Base-by-base conservation (phyloP, 2,329 filamentous ascomycete species). In the Ilyonectria mors-panacis region DNA sequence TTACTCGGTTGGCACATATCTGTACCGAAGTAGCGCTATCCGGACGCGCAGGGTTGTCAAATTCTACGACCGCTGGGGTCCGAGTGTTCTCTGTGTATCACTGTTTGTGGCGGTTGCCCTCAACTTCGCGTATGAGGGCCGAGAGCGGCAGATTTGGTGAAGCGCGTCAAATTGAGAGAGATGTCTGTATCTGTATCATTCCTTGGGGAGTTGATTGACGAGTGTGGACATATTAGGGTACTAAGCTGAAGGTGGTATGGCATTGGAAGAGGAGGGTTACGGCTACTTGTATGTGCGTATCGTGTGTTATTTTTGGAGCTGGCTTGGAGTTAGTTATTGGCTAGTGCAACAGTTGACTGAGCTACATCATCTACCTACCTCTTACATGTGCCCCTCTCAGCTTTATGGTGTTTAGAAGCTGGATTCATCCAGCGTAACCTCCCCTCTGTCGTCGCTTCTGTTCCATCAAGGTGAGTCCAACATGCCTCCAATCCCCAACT, bases 21-120 rank as follows among this genome's bases (percentile, higher is more conserved):
- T 97, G 23, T 97, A 96, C 89, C 89, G 96, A 63, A 95, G 96
- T 73, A 86, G 89, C 69, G 94, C 94, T 68, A 98, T 98, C 77
- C 89, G 94, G 71, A 91, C 92, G 73, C 87, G 95, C 59, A 91
- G 91, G 70, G 94, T 93, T n/a, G 94, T 95, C 45, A 92, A 91
- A 74, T 99, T 96, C 81, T 96, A 98, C 79, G 96, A 99, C 80
- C 91, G 90, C 73, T 93, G 91, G 86, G 96, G 96, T 0, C 95
- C 96, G 0, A 94, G 87, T 4, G 82, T 91, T 23, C 86, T 99
- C 35, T 97, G 94, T 74, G 76, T 86, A 9, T 88, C 93, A 3
- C 80, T 98, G 59, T 88, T 98, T 47, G 82, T 87, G 1, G 93
- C 94, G 3, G 90, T 98, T 12, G 84, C 87, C 4, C 78, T 97